Evolutionary conservation across 306 rosid genomes (phyloP), one percentile per base, ranked within the genome.

Genomic region (Rubus idaeus): DNA sequence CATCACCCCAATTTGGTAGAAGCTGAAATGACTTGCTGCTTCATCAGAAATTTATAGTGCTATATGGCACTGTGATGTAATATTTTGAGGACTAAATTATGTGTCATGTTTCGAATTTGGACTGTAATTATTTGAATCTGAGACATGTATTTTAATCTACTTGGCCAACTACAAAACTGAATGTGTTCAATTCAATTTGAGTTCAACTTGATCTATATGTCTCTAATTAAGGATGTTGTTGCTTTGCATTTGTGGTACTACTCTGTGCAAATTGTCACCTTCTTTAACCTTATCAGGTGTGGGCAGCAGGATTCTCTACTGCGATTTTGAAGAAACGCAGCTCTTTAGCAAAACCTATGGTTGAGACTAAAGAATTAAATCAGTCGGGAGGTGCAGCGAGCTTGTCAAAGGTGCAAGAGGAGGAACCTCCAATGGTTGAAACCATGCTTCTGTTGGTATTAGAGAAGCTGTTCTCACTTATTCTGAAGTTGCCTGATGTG

Each of bases 251-350:
- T 42, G 30, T 41, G 11, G 18, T 37, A 17, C 21, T 23, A 7
- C 21, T 18, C 5, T 53, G 35, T 57, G 45, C 20, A 46, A 18
- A 17, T 30, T 10, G 11, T 60, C 10, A 71, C 30, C 41, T 67
- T 60, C 17, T 58, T 52, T 74, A 6, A 76, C 58, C 70, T 37
- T 74, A 23, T 42, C 82, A 95, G 98, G 97, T 95, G 69, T 95
- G 96, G 97, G 97, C 98, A 70, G 96, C 97, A 2, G 98, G 98
- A 55, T 95, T 95, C 78, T 81, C 89, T 72, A 85, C 91, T 0
- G 98, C 97, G 26, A 83, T 92, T 82, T 73, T 95, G 73, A 87
- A 92, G 86, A 95, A 92, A 55, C 83, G 64, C 13, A 90, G 83
- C 83, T 87, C 92, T 60, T 75, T 82, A 21, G 52, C 86, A 55